Conservation (phyloP, 768 basidiomycete genomes). For the Psilocybe azurescens region DNA sequence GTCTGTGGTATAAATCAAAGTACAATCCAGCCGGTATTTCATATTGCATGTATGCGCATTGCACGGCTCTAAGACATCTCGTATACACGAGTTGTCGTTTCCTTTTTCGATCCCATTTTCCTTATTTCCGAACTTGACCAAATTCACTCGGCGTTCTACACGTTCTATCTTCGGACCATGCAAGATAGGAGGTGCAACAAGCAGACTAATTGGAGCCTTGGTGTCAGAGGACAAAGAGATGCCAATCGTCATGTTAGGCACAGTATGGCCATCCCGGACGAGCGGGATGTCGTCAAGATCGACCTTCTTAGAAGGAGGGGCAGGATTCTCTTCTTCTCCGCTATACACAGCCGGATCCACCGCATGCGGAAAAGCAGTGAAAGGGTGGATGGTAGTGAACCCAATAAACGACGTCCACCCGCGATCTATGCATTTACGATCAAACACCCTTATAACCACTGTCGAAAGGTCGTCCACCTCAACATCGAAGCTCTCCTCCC, state of each 20-base stretch:
- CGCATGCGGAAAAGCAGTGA: conserved; percentile 20
- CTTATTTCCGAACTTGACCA: conserved; percentile 23
- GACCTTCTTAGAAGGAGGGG: not conserved
- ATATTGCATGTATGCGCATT: too few relatives aligned
- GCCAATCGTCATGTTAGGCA: conserved; percentile 19
- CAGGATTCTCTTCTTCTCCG: not conserved
- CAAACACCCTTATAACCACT: conserved; percentile 28
- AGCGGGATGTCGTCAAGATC: conserved; percentile 18
- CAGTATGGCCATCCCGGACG: conserved; percentile 16
- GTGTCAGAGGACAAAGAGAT: conserved; percentile 21
- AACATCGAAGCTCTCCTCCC: conserved; percentile 29
- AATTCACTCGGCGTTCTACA: conserved; percentile 15
- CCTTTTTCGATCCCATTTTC: conserved; percentile 22
- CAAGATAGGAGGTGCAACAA: conserved; percentile 2
- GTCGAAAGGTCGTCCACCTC: conserved; percentile 23
- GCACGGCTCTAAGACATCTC: conserved; percentile 8
- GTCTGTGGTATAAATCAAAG: too few relatives aligned
- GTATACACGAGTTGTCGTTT: conserved; percentile 21
- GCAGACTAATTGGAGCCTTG: conserved; percentile 9
- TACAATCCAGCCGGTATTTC: too few relatives aligned
- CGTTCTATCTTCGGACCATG: conserved; percentile 8
- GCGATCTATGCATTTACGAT: conserved; percentile 26
- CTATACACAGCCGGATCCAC: not conserved
- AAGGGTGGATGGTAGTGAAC: conserved; percentile 26
- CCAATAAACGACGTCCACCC: conserved; percentile 29